phyloP scores from a whole-genome alignment of 371 early-diverging fungal genomes.

The Mycotypha africana region DNA sequence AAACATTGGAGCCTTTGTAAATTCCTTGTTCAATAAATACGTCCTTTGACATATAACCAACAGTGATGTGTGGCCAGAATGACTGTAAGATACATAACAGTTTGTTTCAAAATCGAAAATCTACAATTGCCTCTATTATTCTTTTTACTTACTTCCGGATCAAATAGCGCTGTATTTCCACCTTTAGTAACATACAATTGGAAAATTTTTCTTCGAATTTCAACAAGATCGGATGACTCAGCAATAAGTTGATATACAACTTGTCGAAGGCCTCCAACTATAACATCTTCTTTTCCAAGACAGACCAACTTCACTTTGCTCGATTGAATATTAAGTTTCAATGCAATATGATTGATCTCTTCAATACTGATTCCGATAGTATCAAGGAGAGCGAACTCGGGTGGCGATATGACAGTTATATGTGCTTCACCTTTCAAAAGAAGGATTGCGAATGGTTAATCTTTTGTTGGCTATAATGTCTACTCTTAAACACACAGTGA shows the following conservation, averaged over 20 bases:
- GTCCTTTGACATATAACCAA: slow-evolving; percentile 64
- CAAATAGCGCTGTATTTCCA: slow-evolving; percentile 57
- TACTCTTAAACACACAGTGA: too few relatives aligned
- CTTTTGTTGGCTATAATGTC: too few relatives aligned
- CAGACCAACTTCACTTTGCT: slow-evolving; percentile 55
- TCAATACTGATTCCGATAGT: slow-evolving; percentile 64
- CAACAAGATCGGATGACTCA: slow-evolving; percentile 25
- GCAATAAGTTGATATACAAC: slow-evolving; percentile 44
- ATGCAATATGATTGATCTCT: slow-evolving; percentile 62
- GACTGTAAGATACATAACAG: slow-evolving; percentile 22
- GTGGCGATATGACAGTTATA: slow-evolving; percentile 70
- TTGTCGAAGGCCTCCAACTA: slow-evolving; percentile 17
- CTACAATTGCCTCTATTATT: too few relatives aligned
- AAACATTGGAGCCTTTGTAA: slow-evolving; percentile 69
- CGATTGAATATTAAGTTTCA: slow-evolving; percentile 46
- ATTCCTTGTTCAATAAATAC: slow-evolving; percentile 65
- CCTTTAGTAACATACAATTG: slow-evolving; percentile 44
- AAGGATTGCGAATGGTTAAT: too few relatives aligned
- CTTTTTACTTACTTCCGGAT: slow-evolving; percentile 29
- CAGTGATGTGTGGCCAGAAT: slow-evolving; percentile 70
- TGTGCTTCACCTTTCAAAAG: slow-evolving; percentile 61
- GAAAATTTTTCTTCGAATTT: slow-evolving; percentile 48
- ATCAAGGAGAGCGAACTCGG: slow-evolving; percentile 61
- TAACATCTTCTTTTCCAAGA: slow-evolving; percentile 55
- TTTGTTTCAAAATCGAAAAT: too few relatives aligned